These are phyloP conservation scores for Wakefieldia striispora DNA, from an alignment of 768 basidiomycete species.

Conservation along the genomic window DNA sequence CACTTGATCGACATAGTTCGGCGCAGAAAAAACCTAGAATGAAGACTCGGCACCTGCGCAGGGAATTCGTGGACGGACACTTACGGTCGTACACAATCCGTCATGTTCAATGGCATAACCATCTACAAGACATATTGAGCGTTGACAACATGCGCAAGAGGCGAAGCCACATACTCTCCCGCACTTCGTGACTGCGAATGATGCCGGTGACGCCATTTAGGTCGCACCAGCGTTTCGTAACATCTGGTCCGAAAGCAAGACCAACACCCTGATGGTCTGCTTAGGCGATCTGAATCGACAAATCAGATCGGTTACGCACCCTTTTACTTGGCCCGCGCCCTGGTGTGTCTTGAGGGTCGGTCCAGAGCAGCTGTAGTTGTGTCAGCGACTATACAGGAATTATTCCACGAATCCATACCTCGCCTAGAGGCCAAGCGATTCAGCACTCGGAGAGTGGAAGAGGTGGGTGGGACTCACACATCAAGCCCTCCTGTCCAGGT, in stretches of 20 bases:
- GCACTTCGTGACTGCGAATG: conserved; percentile 95
- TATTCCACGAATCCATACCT: conserved; percentile 42
- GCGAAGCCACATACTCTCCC: conserved; percentile 59
- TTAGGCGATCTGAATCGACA: conserved; percentile 10
- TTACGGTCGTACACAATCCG: conserved; percentile 89
- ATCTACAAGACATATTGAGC: conserved; percentile 40
- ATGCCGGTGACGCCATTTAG: conserved; percentile 84
- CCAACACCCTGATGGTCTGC: conserved; percentile 74
- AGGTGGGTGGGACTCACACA: conserved; percentile 61
- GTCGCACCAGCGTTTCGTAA: conserved; percentile 86
- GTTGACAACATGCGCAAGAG: background rate
- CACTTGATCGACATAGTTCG: conserved; percentile 91
- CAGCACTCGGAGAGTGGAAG: conserved; percentile 5
- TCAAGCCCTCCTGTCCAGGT: conserved; percentile 91
- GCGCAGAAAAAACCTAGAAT: conserved; percentile 83
- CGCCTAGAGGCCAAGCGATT: conserved; percentile 41
- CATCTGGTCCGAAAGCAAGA: conserved; percentile 92
- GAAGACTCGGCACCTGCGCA: conserved; percentile 10
- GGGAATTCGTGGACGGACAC: conserved; percentile 11
- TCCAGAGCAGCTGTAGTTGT: conserved; percentile 76
- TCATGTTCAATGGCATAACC: conserved; percentile 96
- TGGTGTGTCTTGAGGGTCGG: conserved; percentile 85
- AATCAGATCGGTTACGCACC: conserved; percentile 42
- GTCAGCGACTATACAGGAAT: conserved; percentile 3
- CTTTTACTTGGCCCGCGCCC: conserved; percentile 97